These are phyloP conservation scores for Talaromyces ruber DNA, from an alignment of 495 filamentous ascomycete species.

Conservation along the genomic window DNA sequence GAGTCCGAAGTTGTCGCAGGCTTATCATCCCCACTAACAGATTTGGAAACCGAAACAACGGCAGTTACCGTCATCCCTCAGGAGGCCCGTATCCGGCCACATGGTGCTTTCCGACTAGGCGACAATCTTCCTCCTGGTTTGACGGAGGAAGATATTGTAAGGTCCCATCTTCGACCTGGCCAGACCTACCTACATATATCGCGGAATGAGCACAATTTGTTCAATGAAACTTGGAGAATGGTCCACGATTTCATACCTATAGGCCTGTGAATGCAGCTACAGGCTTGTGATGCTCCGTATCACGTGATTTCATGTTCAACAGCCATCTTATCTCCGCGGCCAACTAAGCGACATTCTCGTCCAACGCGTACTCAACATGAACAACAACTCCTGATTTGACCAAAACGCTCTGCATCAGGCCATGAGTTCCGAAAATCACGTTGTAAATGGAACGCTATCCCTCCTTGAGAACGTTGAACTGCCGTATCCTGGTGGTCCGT, in stretches of 20 bases:
- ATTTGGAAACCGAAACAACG: background rate
- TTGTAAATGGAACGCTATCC: no score
- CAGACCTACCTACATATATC: conserved; percentile 14
- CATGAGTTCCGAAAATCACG: no score
- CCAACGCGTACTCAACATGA: no score
- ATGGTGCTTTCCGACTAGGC: conserved; percentile 15
- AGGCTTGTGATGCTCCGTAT: no score
- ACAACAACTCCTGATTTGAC: no score
- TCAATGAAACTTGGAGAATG: conserved; percentile 11
- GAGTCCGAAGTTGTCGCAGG: background rate
- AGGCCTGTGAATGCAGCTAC: background rate
- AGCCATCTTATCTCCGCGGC: no score
- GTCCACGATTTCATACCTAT: conserved; percentile 2
- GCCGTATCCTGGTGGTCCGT: no score
- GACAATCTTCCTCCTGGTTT: conserved; percentile 14
- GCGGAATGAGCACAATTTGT: conserved; percentile 12
- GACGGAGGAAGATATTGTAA: conserved; percentile 11
- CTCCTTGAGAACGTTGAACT: no score
- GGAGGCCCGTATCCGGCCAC: conserved; percentile 21
- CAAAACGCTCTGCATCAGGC: no score
- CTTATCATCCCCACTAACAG: background rate
- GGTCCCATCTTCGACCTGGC: conserved; percentile 10
- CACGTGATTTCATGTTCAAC: no score
- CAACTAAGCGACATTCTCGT: no score
- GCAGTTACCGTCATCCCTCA: conserved; percentile 12